A percentile compares a stretch with the other conserved stretches of the same genome.
phyloP scores from a whole-genome alignment of 345 rosid genomes.

The Eucalyptus sp. region DNA sequence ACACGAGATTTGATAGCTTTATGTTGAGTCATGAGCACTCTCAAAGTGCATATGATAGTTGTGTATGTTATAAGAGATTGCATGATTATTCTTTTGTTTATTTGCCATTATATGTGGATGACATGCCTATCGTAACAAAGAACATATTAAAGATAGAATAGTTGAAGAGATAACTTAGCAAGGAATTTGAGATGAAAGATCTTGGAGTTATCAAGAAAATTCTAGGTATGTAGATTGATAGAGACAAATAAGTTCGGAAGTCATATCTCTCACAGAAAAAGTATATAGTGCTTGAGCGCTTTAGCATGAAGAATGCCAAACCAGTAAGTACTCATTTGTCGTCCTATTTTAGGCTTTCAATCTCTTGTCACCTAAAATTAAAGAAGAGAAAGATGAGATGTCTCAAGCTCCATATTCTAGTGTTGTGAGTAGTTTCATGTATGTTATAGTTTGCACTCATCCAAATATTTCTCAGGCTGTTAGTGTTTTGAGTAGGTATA shows the following conservation, averaged over 20 bases:
- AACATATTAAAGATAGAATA: neutral
- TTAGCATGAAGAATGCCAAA: neutral
- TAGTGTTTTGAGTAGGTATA: neutral
- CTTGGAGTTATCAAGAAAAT: neutral
- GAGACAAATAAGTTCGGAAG: neutral
- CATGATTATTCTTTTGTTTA: neutral
- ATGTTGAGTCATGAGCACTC: neutral
- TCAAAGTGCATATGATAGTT: neutral
- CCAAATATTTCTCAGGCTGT: fast-evolving
- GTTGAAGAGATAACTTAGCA: neutral
- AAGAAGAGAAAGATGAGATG: neutral
- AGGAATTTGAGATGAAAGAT: neutral
- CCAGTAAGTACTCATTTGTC: neutral
- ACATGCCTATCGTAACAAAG: neutral
- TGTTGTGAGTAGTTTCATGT: neutral
- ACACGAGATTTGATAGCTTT: neutral
- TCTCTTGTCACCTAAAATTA: neutral
- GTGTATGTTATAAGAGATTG: neutral
- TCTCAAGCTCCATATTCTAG: neutral
- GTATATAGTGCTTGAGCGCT: neutral
- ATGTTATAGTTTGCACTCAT: neutral
- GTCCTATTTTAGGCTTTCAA: neutral
- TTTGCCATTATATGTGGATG: neutral
- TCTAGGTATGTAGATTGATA: neutral
- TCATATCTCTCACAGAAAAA: neutral